Conservation (phyloP, 2,329 filamentous ascomycete genomes). For the Pleomassaria siparia region DNA sequence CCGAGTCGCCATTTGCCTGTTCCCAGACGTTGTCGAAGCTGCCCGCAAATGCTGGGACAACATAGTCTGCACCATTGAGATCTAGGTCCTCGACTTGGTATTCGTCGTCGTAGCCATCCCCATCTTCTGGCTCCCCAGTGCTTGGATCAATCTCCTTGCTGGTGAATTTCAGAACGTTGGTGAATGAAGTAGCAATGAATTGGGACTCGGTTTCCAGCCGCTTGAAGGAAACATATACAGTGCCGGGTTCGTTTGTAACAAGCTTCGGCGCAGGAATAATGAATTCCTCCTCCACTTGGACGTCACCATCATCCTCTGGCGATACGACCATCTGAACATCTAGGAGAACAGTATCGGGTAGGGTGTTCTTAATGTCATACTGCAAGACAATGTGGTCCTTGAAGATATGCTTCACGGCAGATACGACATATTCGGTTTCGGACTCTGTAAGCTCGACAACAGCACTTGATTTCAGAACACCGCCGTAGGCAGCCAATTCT, state of each 20-base stretch:
- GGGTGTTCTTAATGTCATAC: conserved; percentile 96
- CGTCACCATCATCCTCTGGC: conserved; percentile 80
- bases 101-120: conserved; percentile 87
- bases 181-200: conserved; percentile 81
- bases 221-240: conserved; percentile 93
- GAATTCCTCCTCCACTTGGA: conserved; percentile 75
- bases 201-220: conserved; percentile 73
- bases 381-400: conserved; percentile 95
- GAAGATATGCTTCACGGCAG: conserved; percentile 94
- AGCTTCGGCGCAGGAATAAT: conserved; percentile 87
- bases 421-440: conserved; percentile 96
- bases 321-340: conserved; percentile 69
- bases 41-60: conserved; percentile 88
- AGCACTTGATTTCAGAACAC: conserved; percentile 85
- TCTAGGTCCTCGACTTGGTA: conserved; percentile 96
- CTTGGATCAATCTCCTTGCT: conserved; percentile 97
- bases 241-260: conserved; percentile 81
- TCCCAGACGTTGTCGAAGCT: conserved; percentile 97
- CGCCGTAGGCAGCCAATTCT: conserved; percentile 86
- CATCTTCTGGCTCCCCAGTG: conserved; percentile 88
- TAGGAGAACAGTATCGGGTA: conserved; percentile 68
- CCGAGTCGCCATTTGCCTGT: conserved; percentile 86
- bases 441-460: conserved; percentile 90
- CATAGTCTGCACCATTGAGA: conserved; percentile 87
- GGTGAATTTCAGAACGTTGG: conserved; percentile 93